A percentile compares a stretch with the other conserved stretches of the same genome.
Conservation (phyloP, 768 basidiomycete species). For the Rhodocollybia butyracea region DNA sequence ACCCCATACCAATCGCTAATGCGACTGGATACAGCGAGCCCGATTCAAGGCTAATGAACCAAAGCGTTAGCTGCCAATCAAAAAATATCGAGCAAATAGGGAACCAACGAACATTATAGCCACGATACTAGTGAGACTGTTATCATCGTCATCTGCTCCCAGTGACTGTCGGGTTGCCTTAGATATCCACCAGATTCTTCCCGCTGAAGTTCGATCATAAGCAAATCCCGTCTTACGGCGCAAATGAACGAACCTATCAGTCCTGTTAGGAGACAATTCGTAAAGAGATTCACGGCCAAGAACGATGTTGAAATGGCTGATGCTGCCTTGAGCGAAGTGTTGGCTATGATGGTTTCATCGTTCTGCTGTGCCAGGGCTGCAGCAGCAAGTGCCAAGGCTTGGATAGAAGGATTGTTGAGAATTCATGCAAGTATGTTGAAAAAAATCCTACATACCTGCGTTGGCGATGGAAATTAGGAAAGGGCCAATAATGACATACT, state of each 20-base stretch:
- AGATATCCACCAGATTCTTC: slow-evolving; percentile 3
- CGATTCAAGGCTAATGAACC: neutral
- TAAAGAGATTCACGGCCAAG: neutral
- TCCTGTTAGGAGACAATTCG: neutral
- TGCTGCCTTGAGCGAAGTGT: neutral
- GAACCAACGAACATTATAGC: neutral
- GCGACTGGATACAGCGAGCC: neutral
- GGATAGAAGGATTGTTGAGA: neutral
- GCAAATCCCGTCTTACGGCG: too few species aligned
- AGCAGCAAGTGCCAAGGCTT: neutral
- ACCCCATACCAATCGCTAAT: neutral
- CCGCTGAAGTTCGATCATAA: neutral
- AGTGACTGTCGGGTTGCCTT: neutral
- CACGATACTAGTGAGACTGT: neutral
- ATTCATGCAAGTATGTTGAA: neutral
- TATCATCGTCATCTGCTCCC: neutral
- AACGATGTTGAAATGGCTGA: neutral
- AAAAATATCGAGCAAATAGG: neutral
- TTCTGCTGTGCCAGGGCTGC: neutral
- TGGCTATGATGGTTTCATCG: neutral
- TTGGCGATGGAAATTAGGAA: neutral
- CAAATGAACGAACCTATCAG: neutral
- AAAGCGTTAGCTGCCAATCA: neutral
- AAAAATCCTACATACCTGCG: neutral
- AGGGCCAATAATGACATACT: neutral